These are phyloP conservation scores for Lasiodiplodia sp. DNA, from an alignment of 2,329 filamentous ascomycete species.

Conservation along the genomic window DNA sequence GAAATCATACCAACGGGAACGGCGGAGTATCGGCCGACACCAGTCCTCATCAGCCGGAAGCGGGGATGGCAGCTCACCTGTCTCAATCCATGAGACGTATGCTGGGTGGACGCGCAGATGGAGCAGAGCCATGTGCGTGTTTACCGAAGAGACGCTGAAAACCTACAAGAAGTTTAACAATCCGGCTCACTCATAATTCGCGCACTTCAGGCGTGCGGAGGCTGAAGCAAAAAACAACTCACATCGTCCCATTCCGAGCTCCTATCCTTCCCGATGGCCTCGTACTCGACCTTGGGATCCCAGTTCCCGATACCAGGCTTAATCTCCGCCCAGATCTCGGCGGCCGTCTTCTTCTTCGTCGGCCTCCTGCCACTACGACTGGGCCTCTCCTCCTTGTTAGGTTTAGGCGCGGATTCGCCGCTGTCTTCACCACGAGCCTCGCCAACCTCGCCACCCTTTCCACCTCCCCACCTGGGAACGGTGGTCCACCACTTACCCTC, in stretches of 20 bases:
- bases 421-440: constrained; percentile 37
- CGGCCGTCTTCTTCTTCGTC: constrained; percentile 51
- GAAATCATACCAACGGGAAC: constrained; percentile 67
- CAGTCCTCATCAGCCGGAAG: constrained; percentile 47
- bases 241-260: constrained; percentile 62
- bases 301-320: constrained; percentile 60
- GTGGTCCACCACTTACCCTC: constrained; percentile 68
- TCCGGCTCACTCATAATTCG: constrained; percentile 16
- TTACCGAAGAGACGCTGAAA: constrained; percentile 67
- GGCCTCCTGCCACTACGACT: constrained; percentile 36
- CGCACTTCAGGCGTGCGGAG: background rate
- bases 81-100: constrained; percentile 63
- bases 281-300: constrained; percentile 64
- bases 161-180: constrained; percentile 51
- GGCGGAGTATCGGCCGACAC: constrained; percentile 60
- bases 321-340: constrained; percentile 61
- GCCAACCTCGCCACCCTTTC: constrained; percentile 54
- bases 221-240: constrained; percentile 36
- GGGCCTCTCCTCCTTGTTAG: constrained; percentile 45
- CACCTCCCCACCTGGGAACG: constrained; percentile 64
- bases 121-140: constrained; percentile 67
- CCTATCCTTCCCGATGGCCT: constrained; percentile 62
- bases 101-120: constrained; percentile 64
- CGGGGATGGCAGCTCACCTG: constrained; percentile 41
- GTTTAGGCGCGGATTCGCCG: constrained; percentile 38